Percentiles rank a stretch among this genome's conserved stretches.
phyloP scores from a whole-genome alignment of 1,284 basidiomycete genomes.

The Tetrapyrgos nigripes region DNA sequence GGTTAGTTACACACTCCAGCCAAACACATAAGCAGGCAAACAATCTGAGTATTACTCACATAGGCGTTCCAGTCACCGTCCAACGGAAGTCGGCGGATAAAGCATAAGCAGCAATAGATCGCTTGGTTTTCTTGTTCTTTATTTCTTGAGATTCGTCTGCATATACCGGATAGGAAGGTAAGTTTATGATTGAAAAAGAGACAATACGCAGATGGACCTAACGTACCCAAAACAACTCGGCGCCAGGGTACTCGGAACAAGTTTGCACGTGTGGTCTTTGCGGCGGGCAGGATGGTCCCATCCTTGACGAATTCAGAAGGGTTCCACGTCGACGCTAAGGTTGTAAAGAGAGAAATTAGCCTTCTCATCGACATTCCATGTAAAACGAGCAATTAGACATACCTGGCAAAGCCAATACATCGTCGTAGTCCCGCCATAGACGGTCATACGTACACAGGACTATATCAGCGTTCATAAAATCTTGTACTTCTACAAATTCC shows the following conservation, averaged over 20 bases:
- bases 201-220: no score
- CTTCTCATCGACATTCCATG: no score
- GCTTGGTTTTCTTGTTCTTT: neutral
- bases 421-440: neutral
- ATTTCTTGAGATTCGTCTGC: constrained; percentile 15
- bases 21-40: neutral
- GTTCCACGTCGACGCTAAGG: neutral
- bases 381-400: no score
- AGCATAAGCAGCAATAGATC: constrained; percentile 3
- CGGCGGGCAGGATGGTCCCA: neutral
- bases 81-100: constrained; percentile 1
- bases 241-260: neutral
- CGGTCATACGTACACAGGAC: constrained; percentile 9
- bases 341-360: no score
- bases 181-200: neutral
- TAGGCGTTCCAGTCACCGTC: constrained; percentile 14
- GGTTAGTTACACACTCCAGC: neutral
- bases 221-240: constrained; percentile 7
- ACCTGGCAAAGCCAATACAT: neutral
- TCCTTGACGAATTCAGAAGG: neutral
- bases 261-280: neutral
- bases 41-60: neutral
- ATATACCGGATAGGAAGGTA: no score
- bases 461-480: neutral
- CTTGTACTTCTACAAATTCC: neutral